These are phyloP conservation scores for Penicillium waksmanii DNA, from an alignment of 495 filamentous ascomycete genomes.

Conservation along the genomic window DNA sequence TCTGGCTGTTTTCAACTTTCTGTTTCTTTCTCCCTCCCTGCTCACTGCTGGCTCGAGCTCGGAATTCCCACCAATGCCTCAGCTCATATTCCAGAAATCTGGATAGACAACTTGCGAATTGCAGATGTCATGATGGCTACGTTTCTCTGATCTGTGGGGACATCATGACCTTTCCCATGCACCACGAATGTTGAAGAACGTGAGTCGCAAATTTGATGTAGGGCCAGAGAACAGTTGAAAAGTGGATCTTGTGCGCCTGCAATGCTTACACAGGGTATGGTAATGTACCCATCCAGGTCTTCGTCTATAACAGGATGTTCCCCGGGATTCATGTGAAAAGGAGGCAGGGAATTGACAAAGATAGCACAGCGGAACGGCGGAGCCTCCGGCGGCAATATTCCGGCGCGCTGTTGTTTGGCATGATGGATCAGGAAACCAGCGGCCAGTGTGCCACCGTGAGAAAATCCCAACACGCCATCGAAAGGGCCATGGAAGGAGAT, in stretches of 20 bases:
- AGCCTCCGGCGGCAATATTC: constrained; percentile 21
- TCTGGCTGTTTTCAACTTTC: not conserved
- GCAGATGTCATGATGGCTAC: constrained; percentile 30
- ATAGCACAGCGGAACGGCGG: constrained; percentile 39
- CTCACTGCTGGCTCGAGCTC: no score
- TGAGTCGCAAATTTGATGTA: constrained; percentile 33
- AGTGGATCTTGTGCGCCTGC: constrained; percentile 34
- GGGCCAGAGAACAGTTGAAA: constrained; percentile 32
- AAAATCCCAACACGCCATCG: constrained; percentile 44
- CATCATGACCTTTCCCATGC: constrained; percentile 39
- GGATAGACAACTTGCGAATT: constrained; percentile 29
- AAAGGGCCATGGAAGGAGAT: constrained; percentile 43
- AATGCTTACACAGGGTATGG: constrained; percentile 35
- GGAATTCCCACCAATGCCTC: not conserved
- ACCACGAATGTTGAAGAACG: constrained; percentile 27
- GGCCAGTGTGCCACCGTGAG: constrained; percentile 41
- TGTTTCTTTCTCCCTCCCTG: no score
- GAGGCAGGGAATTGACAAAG: constrained; percentile 40
- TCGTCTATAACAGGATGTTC: constrained; percentile 26
- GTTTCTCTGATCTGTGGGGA: constrained; percentile 35
- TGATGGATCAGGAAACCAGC: constrained; percentile 38
- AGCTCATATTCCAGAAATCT: constrained; percentile 15
- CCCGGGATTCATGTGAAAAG: constrained; percentile 35
- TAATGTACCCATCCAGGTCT: constrained; percentile 28
- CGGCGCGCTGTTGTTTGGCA: constrained; percentile 17